Base-by-base conservation (phyloP, 768 basidiomycete species). In the Suillus cothurnatus region DNA sequence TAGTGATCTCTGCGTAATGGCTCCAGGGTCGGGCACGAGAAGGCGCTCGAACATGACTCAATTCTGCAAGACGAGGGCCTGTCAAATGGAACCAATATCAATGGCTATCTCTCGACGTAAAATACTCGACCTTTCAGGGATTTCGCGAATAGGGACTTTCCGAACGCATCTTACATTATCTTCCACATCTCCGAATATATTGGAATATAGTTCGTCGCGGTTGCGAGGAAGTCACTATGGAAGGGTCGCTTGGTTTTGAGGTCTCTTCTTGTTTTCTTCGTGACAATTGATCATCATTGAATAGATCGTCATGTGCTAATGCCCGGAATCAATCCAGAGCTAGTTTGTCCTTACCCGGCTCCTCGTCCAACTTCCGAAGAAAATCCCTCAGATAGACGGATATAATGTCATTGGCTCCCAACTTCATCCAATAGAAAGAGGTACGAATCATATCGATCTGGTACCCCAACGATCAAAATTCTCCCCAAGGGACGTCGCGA, bases 1-100 rank as follows among this genome's bases (percentile, higher is more conserved):
- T 17, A 52, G 50, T 7, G 50, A 57, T 34, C 32, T n/a, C 23
- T 58, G 57, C 57, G 57, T 56, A 56, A 58, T 58, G 8, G 17
- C 17, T 38, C 36, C 12, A 58, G 57, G 38, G 38, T 58, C 57
- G 26, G 6, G 36, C 36, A 26, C 36, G 57, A 58, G 57, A 58
- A 58, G 57, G 17, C 28, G 19, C 23, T 26, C 36, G 3, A 58
- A 28, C 19, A 17, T 23, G 3, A 38, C 56, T 38, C 56, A 15
- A 57, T 36, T 57, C 31, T 36, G n/a, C 56, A 15, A 15, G 56
- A 8, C 6, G 36, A 57, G n/a, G 14, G 17, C 55, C 36, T 36
- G 6, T 26, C 23, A 26, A 58, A 58, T 38, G 15, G 36, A 58
- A 23, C 11, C 57, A 38, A 39, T 23, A 39, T 12, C 6, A 26